phyloP scores from a whole-genome alignment of 495 filamentous ascomycete species.

The Platismatia glauca region DNA sequence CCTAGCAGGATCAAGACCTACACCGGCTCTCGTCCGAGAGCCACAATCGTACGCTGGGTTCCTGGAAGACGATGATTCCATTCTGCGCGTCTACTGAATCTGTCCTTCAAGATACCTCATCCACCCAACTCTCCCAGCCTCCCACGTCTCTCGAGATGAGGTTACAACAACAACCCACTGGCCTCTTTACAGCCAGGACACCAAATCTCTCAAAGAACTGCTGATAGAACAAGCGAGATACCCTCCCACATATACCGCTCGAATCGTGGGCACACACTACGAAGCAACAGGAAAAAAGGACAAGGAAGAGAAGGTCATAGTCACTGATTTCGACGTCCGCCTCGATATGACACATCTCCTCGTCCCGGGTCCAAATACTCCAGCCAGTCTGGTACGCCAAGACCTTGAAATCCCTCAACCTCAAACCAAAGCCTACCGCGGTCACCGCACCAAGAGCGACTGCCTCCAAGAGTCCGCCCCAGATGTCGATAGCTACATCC shows the following conservation, averaged over 20 bases:
- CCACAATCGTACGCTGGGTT: not conserved
- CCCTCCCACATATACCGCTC: not conserved
- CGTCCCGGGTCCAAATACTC: not conserved
- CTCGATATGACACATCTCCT: not conserved
- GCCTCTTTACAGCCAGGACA: too few species aligned
- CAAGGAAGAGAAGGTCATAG: not conserved
- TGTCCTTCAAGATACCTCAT: not conserved
- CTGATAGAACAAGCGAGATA: not conserved
- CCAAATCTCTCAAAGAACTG: not conserved
- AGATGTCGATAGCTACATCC: not conserved
- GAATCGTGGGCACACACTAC: not conserved
- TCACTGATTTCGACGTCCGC: not conserved
- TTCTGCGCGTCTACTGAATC: not conserved
- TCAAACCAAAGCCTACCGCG: not conserved
- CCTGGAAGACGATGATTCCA: not conserved
- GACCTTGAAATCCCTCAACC: not conserved
- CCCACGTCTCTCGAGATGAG: not conserved
- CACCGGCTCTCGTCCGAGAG: not conserved
- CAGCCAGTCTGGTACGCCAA: not conserved
- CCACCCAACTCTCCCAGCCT: not conserved
- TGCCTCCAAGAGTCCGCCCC: not conserved
- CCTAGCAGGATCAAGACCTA: not conserved
- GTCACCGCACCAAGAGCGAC: not conserved
- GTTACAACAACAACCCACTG: not conserved
- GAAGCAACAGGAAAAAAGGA: not conserved